Evolutionary conservation across 2,329 filamentous ascomycete species (phyloP), one percentile per base, ranked within the genome.

Genomic region (Hypomyces rosellus): DNA sequence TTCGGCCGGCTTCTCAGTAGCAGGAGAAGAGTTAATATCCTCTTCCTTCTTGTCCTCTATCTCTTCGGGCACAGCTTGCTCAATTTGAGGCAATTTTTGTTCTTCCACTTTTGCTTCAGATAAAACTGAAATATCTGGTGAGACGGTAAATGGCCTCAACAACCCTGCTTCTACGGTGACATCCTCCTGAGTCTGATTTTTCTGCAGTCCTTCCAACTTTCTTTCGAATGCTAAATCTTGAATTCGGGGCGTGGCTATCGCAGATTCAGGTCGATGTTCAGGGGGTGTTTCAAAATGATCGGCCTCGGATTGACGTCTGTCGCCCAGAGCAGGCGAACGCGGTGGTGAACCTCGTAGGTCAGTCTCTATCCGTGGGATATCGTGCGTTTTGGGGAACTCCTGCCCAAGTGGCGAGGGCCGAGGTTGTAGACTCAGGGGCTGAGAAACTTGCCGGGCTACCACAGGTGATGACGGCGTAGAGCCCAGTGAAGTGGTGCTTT

Each of bases 61-160:
- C 33, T 36, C 43, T 20, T 20, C n/a, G 30, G 9, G 20, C 22
- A 12, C 15, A 5, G 14, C 33, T 14, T 45, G 43, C 25, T 8
- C 4, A 30, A 36, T 33, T n/a, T 34, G 15, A 18, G 9, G 15
- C n/a, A 34, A 9, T 9, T 34, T 41, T 11, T 25, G 46, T n/a
- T 52, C 50, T 15, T 52, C 50, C 4, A 45, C 16, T 34, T 43
- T 52, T 33, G 11, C 5, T 9, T 44, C 37, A 11, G 51, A 53
- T n/a, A 34, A 13, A 4, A 53, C 40, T 9, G 52, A 54, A 36
- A 54, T 48, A 34, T 51, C 52, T 6, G 52, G 49, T 5, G 52
- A 48, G 15, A 53, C 51, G 6, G 51, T 53, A 7, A 45, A 41
- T 7, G 51, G 44, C 36, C 51, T 47, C 33, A 42, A 25, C 6